Conservation (phyloP, 148 eudicot genomes). For the Polygonum maritimum region DNA sequence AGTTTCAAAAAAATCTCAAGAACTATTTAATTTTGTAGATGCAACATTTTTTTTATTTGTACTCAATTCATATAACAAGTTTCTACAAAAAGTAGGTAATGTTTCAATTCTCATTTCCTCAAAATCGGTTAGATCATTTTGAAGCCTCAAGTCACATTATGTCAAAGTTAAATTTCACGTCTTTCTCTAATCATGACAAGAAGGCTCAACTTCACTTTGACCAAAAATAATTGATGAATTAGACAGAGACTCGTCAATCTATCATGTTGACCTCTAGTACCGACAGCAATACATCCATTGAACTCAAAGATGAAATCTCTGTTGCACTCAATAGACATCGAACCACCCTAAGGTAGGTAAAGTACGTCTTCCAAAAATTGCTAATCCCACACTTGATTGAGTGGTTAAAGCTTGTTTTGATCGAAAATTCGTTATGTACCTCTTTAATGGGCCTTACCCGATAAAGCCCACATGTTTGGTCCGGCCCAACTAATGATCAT, state of each 20-base stretch:
- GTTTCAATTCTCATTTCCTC: too few species aligned
- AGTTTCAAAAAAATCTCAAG: too few species aligned
- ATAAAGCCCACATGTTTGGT: background rate
- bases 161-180: background rate
- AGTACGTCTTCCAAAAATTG: background rate
- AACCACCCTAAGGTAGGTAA: background rate
- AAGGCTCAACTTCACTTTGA: background rate
- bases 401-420: background rate
- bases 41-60: too few species aligned
- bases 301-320: background rate
- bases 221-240: background rate
- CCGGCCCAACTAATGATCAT: background rate
- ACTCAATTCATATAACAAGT: too few species aligned
- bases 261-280: background rate
- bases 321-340: background rate
- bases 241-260: background rate
- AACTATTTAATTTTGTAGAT: too few species aligned
- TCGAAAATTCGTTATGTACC: background rate
- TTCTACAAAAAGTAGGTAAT: too few species aligned
- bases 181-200: background rate
- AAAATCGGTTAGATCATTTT: background rate
- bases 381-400: background rate
- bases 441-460: background rate
- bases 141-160: background rate
- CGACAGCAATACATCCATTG: background rate